Evolutionary conservation across 148 eudicot species (phyloP).

Genomic region (Fagopyrum tataricum): DNA sequence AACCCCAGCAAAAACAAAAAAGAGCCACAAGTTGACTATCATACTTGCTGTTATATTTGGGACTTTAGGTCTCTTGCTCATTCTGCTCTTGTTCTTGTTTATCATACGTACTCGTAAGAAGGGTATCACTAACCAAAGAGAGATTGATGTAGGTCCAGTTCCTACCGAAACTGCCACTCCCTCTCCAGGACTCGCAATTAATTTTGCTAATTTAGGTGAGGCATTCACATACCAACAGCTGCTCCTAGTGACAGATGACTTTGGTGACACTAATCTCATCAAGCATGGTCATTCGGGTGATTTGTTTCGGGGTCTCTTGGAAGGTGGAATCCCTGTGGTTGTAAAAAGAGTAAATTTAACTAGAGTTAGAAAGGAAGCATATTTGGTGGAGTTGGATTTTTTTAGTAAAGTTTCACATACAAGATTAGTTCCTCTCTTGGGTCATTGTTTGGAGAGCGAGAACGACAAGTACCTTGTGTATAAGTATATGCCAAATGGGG

Average conservation of each 20-base stretch:
- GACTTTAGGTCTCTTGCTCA: slow-evolving; percentile 51
- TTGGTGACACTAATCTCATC: slow-evolving; percentile 62
- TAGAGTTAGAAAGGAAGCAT: slow-evolving; percentile 52
- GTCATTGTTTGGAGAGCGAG: slow-evolving; percentile 82
- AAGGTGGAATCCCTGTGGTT: slow-evolving; percentile 62
- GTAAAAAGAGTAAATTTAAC: slow-evolving; percentile 56
- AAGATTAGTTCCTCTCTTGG: slow-evolving; percentile 80
- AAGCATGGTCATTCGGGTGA: slow-evolving; percentile 94
- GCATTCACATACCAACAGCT: slow-evolving; percentile 68
- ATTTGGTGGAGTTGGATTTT: slow-evolving; percentile 67
- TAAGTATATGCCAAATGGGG: slow-evolving; percentile 83
- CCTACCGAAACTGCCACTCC: slow-evolving; percentile 41
- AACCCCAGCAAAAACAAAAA: slow-evolving; percentile 21
- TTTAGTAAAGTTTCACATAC: slow-evolving; percentile 74
- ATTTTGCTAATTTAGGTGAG: slow-evolving; percentile 59
- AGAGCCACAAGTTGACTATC: slow-evolving; percentile 39
- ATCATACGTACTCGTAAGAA: slow-evolving; percentile 43
- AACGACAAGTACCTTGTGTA: slow-evolving; percentile 80
- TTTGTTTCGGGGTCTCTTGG: slow-evolving; percentile 56
- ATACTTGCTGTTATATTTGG: slow-evolving; percentile 65
- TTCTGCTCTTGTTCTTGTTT: slow-evolving; percentile 33
- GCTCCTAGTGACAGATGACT: slow-evolving; percentile 57
- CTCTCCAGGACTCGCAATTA: slow-evolving; percentile 36
- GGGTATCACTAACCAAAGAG: slow-evolving; percentile 35
- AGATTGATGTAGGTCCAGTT: slow-evolving; percentile 50